A percentile compares a stretch with the other conserved stretches of the same genome.
These are phyloP conservation scores for Pichia pseudocactophila DNA, from an alignment of 805 yeast species.

Conservation along the genomic window DNA sequence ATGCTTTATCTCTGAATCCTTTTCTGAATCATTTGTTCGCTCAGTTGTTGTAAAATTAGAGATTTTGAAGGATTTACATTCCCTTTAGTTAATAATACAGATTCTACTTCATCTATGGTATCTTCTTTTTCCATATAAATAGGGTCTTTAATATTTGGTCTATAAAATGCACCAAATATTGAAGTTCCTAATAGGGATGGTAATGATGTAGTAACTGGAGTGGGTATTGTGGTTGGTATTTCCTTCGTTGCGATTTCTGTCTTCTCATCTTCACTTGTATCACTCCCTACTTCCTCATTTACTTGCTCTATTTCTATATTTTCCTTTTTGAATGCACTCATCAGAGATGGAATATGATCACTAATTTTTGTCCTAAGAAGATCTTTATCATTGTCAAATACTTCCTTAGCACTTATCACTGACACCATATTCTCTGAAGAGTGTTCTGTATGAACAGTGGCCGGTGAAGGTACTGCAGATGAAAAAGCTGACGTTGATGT, in stretches of 20 bases:
- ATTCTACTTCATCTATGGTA: neutral
- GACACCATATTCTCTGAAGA: neutral
- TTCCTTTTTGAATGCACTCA: slow-evolving; percentile 60
- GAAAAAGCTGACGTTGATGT: too few relatives aligned
- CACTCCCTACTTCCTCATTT: slow-evolving; percentile 25
- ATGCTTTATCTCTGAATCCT: too few relatives aligned
- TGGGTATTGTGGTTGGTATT: neutral
- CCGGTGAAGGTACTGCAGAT: too few relatives aligned
- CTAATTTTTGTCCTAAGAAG: slow-evolving; percentile 38
- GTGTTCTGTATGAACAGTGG: neutral
- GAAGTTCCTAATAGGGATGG: slow-evolving; percentile 11
- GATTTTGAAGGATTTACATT: too few relatives aligned
- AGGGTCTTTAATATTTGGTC: slow-evolving; percentile 20
- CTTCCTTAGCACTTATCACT: slow-evolving; percentile 6
- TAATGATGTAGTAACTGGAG: neutral
- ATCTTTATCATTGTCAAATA: slow-evolving; percentile 8
- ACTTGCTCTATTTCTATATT: slow-evolving; percentile 30
- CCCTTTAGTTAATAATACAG: too few relatives aligned
- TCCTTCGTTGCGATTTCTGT: neutral
- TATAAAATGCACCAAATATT: slow-evolving; percentile 16
- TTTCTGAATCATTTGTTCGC: too few relatives aligned
- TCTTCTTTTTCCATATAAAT: slow-evolving; percentile 12
- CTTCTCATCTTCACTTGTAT: neutral
- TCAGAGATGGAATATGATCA: slow-evolving; percentile 56
- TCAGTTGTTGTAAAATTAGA: too few relatives aligned